These are phyloP conservation scores for Talaromyces funiculosus DNA, from an alignment of 2,329 filamentous ascomycete species.

Conservation along the genomic window DNA sequence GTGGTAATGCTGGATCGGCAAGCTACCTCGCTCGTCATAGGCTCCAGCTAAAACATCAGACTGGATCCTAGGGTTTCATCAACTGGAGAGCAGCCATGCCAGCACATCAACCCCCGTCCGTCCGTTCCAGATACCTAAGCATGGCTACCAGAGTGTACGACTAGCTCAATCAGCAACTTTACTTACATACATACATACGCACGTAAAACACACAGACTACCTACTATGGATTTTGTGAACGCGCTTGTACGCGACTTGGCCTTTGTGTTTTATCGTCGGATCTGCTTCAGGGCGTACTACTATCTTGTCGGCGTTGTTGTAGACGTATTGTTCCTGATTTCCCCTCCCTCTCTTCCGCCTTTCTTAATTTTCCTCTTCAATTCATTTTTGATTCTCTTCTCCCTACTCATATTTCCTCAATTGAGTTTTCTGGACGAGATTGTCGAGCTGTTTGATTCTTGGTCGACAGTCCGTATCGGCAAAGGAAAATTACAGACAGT, in stretches of 20 bases:
- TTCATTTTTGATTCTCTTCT: background rate
- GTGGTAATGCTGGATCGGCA: background rate
- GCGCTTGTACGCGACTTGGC: background rate
- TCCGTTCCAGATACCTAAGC: constrained; percentile 5
- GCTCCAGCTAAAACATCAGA: constrained; percentile 26
- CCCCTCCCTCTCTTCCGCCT: background rate
- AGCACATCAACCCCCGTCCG: constrained; percentile 63
- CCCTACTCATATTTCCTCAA: background rate
- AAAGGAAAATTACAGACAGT: background rate
- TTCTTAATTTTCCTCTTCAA: background rate
- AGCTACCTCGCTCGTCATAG: constrained; percentile 24
- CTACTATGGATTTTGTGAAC: background rate
- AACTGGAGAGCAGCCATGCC: constrained; percentile 79
- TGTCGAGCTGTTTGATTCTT: background rate
- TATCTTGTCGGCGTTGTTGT: background rate
- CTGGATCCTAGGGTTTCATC: constrained; percentile 53
- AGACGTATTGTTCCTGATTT: no score
- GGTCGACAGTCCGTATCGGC: background rate
- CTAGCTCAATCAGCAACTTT: background rate
- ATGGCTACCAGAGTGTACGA: constrained; percentile 4
- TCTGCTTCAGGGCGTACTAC: background rate
- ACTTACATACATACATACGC: background rate
- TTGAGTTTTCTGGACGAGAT: background rate
- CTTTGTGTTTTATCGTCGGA: background rate
- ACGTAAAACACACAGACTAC: background rate